These are phyloP conservation scores for Termitomyces sp. DNA, from an alignment of 768 basidiomycete species.

Conservation along the genomic window DNA sequence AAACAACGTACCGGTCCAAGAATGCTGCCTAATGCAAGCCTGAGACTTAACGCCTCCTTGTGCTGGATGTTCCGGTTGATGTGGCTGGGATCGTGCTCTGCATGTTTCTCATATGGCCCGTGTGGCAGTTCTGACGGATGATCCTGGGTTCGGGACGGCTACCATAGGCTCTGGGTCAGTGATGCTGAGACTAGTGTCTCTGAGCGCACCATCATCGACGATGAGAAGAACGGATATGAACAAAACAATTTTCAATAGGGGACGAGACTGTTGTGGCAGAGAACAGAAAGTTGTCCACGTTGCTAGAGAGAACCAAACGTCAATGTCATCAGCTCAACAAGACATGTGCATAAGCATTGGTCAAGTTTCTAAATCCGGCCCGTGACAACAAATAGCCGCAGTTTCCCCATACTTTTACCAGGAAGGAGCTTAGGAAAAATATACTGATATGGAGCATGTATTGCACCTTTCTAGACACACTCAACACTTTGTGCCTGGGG, in stretches of 20 bases:
- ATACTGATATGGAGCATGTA: background rate
- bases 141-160: constrained; percentile 33
- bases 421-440: too few relatives aligned
- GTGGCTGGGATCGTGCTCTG: constrained; percentile 20
- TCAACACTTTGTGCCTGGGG: background rate
- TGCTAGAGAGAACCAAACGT: background rate
- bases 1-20: constrained; percentile 46
- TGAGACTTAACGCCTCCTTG: constrained; percentile 46
- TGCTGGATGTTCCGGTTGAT: constrained; percentile 33
- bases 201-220: constrained; percentile 2
- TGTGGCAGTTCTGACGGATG: constrained; percentile 25
- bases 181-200: background rate
- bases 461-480: background rate
- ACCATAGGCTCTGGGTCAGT: background rate
- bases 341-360: constrained; percentile 6
- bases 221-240: background rate
- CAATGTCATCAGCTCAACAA: constrained; percentile 7
- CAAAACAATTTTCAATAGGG: background rate
- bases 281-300: background rate
- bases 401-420: background rate
- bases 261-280: background rate
- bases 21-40: constrained; percentile 57
- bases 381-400: constrained; percentile 22
- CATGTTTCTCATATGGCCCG: constrained; percentile 14
- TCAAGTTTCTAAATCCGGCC: constrained; percentile 5